Evolutionary conservation across 371 early-diverging fungal species (phyloP), one percentile per base, ranked within the genome.

Genomic region (Haplosporangium sp.): DNA sequence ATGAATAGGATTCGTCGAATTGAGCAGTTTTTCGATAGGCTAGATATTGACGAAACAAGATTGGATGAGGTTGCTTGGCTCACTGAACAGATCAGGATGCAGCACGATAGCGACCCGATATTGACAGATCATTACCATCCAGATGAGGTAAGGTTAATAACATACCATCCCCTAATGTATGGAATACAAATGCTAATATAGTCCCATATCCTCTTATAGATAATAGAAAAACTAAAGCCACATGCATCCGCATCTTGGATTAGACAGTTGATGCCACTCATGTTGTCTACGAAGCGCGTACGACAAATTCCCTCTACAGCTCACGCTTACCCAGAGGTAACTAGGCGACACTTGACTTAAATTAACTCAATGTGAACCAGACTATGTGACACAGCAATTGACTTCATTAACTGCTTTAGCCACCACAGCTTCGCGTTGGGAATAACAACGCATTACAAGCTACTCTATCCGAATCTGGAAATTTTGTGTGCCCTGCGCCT

Each of bases 31-130:
- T 72, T 81, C 62, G 82, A 81, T 20, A 72, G 71, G 2, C 66
- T 75, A 10, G 72, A 69, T 38, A 81, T 81, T 53, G 82, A 81
- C 19, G 82, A 81, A 60, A 71, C 63, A 9, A 67, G 82, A 11
- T 52, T 81, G 34, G 82, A 81, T 11, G 82, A 81, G 63, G 57
- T 81, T 20, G 45, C 72, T 50, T 81, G 82, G 82, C 53, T 81
- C 7, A 45, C 76, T n/a, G 76, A 81, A 19, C 82, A 81, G 55
- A 71, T 81, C 63, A 72, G 63, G 57, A 13, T 45, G 6, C 67
- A 67, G 35, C 72, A 63, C 5, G 72, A 79, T 19, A 56, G 57
- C 13, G 19, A n/a, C 13, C 34, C 45, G 38, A 58, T 42, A 15
- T 27, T 61, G 0, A 11, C 42, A 0, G 69, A 60, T 13, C 20